A percentile compares a stretch with the other conserved stretches of the same genome.
These are phyloP conservation scores for Aspergillus sp. DNA, from an alignment of 2,329 filamentous ascomycete species.

Conservation along the genomic window DNA sequence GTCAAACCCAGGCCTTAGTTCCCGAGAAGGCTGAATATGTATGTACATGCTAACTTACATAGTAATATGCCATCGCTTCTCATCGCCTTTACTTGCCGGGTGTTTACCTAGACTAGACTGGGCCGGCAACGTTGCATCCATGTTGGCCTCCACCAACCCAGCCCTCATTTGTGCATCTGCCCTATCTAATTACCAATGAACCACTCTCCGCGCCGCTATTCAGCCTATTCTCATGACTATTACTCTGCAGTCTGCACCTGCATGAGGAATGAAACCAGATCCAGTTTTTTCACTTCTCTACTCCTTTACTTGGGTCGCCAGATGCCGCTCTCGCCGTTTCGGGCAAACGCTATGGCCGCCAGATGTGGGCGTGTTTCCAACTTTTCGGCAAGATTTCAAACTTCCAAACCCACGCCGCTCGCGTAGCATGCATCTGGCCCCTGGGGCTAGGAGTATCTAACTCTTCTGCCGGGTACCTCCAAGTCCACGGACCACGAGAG, in stretches of 20 bases:
- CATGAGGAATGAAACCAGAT: background rate
- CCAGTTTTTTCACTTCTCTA: no score
- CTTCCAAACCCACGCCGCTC: no score
- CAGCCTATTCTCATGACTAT: background rate
- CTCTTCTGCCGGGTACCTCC: background rate
- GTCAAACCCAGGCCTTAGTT: no score
- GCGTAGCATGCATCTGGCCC: no score
- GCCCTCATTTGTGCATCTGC: conserved; percentile 2
- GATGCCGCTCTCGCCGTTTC: no score
- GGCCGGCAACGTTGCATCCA: background rate
- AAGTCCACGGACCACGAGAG: background rate
- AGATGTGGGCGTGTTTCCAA: background rate
- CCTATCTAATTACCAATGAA: conserved; percentile 7
- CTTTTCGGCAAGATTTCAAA: background rate
- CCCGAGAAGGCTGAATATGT: no score
- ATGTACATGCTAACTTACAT: no score
- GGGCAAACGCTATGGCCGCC: no score
- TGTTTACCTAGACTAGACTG: conserved; percentile 2
- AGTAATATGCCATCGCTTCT: background rate
- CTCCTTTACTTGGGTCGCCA: no score
- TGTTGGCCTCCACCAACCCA: conserved; percentile 7
- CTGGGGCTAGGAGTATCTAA: no score
- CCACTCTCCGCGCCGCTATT: background rate
- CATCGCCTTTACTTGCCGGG: background rate
- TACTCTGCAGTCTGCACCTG: background rate